A percentile compares a stretch with the other conserved stretches of the same genome.
phyloP scores from a whole-genome alignment of 305 asterid species.

The Striga hermonthica region DNA sequence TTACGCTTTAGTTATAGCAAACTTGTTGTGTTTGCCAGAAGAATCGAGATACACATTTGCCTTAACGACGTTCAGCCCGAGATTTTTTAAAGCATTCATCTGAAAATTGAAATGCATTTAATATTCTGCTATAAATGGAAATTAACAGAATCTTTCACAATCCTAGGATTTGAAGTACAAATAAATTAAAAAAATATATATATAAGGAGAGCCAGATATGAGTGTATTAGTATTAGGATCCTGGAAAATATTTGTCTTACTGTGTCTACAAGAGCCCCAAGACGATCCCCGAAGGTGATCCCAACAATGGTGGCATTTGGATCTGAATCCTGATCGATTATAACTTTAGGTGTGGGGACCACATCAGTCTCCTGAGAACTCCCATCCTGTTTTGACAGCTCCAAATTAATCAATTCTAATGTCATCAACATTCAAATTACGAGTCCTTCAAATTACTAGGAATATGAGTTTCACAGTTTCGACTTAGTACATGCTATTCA shows the following conservation, averaged over 20 bases:
- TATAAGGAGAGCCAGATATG: too few relatives aligned
- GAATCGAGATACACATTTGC: constrained; percentile 92
- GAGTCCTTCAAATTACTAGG: neutral
- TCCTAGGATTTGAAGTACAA: neutral
- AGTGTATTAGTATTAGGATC: too few relatives aligned
- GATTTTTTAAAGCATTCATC: constrained; percentile 84
- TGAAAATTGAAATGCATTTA: too few relatives aligned
- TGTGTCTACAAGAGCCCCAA: constrained; percentile 92
- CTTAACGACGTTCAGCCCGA: constrained; percentile 89
- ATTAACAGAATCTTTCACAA: neutral
- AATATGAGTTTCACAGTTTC: neutral
- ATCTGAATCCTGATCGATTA: constrained; percentile 87
- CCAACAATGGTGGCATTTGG: constrained; percentile 89
- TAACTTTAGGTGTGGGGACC: constrained; percentile 72
- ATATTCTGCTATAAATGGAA: neutral
- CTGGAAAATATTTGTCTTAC: constrained; percentile 51
- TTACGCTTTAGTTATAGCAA: constrained; percentile 85
- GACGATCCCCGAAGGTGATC: constrained; percentile 94
- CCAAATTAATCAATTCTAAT: constrained; percentile 25
- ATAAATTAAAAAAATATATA: constrained; percentile 3
- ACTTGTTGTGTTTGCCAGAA: constrained; percentile 92
- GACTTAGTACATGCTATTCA: neutral
- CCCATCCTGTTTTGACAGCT: constrained; percentile 52
- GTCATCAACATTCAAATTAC: neutral
- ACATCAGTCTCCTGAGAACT: constrained; percentile 54